Evolutionary conservation across 2,329 filamentous ascomycete species (phyloP), one percentile per base, ranked within the genome.

Genomic region (Aureobasidium sp.): DNA sequence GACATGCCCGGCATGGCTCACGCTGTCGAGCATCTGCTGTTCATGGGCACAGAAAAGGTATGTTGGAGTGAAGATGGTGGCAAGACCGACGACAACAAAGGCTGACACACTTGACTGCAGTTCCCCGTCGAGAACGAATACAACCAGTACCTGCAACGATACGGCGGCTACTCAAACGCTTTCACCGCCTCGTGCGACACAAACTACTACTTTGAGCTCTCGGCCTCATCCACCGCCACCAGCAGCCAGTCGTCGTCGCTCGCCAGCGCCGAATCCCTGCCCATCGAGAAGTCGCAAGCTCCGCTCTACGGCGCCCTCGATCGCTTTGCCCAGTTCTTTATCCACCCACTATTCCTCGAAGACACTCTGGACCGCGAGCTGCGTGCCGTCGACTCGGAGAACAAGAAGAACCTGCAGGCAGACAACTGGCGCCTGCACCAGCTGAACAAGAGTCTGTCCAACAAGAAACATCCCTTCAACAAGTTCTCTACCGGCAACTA

Each of bases 1-100:
- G 93, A 94, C 72, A 94, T 98, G 88, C 95, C 94, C 18, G 94
- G 96, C 67, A 95, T 97, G 88, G 95, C 95, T 61, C 96, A 98
- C 82, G 95, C 94, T 9, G 94, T 98, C 64, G 95, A 98, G 84
- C 95, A 98, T 86, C 83, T 98, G 70, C 84, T 99, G 29, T 99
- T 99, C 83, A 98, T 99, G 96, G 96, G 96, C 58, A 99, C 96
- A 10, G 92, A 97, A 79, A 99, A 98, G 85, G 90, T 91, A 78
- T 69, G 78, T 43, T 15, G 4, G 13, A 16, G 38, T 29, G 8
- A 15, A 25, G 18, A 36, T 36, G 7, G 43, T 31, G 36, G 33
- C 47, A n/a, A 53, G 31, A 25, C 3, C 16, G 47, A 7, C n/a
- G n/a, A n/a, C 51, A 25, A 62, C 33, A 27, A 64, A 38, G 54